Conservation (phyloP, 805 yeast species). For the Nakazawaea wickerhamii region DNA sequence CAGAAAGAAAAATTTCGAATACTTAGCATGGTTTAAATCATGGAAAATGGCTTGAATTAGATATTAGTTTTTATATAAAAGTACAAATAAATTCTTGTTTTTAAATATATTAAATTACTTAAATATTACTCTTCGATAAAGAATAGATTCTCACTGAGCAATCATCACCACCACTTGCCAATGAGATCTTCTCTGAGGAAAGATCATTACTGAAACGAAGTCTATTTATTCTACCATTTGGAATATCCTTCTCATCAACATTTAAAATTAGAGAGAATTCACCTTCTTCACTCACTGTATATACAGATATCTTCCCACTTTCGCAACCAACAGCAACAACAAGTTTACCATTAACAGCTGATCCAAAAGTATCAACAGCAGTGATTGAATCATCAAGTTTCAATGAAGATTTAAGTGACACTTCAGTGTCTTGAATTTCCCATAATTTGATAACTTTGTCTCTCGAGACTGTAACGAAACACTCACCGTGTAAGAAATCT, state of each 20-base stretch:
- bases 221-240: conserved; percentile 58
- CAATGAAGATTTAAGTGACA: conserved; percentile 31
- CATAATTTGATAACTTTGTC: conserved; percentile 76
- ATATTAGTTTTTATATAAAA: neutral
- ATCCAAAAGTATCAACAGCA: conserved; percentile 47
- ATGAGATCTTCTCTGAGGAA: conserved; percentile 20
- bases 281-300: conserved; percentile 27
- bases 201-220: conserved; percentile 46
- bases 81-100: neutral
- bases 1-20: conserved; percentile 30
- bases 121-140: neutral
- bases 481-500: conserved; percentile 26
- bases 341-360: conserved; percentile 25
- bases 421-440: conserved; percentile 28
- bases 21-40: conserved; percentile 42
- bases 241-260: conserved; percentile 39
- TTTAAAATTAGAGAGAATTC: conserved; percentile 25
- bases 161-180: conserved; percentile 67
- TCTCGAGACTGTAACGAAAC: conserved; percentile 83
- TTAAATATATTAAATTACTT: neutral
- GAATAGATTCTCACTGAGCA: conserved; percentile 47
- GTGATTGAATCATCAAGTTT: conserved; percentile 59
- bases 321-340: conserved; percentile 66
- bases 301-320: conserved; percentile 51
- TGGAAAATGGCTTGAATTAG: conserved; percentile 36